A percentile compares a stretch with the other conserved stretches of the same genome.
Evolutionary conservation across 352 stramenopile species (phyloP).

Genomic region (Globisporangium canariense): DNA sequence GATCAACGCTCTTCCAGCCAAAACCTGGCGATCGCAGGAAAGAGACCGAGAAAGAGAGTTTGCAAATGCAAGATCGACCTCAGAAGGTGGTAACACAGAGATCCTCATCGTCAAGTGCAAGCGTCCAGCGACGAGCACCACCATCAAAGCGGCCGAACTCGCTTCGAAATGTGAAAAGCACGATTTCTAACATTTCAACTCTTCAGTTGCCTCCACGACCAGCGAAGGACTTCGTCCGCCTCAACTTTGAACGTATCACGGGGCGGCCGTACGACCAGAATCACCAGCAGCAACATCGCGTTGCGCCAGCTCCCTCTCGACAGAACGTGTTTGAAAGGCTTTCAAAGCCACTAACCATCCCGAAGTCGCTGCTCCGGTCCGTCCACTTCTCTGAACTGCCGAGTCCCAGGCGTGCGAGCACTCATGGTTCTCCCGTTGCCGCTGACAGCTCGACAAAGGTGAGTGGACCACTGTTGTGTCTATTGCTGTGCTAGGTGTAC

Average conservation of each 20-base stretch:
- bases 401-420: neutral
- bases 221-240: conserved; percentile 49
- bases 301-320: neutral
- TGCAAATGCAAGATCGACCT: conserved; percentile 9
- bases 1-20: conserved; percentile 47
- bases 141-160: conserved; percentile 11
- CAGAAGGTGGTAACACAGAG: neutral
- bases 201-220: conserved; percentile 18
- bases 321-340: conserved; percentile 47
- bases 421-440: neutral
- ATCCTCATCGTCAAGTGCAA: conserved; percentile 1
- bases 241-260: conserved; percentile 54
- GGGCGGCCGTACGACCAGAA: conserved; percentile 24
- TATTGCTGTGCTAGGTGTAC: neutral
- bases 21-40: conserved; percentile 34
- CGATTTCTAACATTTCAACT: neutral
- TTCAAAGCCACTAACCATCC: conserved; percentile 20
- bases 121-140: conserved; percentile 8
- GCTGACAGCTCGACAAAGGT: neutral
- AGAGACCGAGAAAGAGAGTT: conserved; percentile 20
- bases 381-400: neutral
- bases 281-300: neutral
- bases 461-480: neutral
- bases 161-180: conserved; percentile 2
- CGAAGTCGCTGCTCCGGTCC: conserved; percentile 18